phyloP scores from a whole-genome alignment of 2,329 filamentous ascomycete species.

The Calonectria pteridis region DNA sequence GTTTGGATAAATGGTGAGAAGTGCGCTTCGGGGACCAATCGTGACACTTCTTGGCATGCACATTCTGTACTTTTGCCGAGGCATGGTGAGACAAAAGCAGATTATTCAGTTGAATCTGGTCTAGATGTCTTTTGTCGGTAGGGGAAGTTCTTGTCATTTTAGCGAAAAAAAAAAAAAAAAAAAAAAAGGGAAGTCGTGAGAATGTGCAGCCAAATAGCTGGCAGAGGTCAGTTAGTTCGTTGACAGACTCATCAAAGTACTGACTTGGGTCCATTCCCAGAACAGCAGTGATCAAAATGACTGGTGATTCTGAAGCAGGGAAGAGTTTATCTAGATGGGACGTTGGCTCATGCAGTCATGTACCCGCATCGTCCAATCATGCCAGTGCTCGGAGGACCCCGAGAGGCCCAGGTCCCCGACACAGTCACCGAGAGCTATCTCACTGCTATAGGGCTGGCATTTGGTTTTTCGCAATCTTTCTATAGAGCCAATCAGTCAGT shows the following conservation, averaged over 20 bases:
- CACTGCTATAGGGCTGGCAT: not conserved
- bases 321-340: not conserved
- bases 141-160: not conserved
- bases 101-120: no score
- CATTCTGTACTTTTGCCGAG: not conserved
- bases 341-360: not conserved
- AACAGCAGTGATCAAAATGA: not conserved
- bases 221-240: no score
- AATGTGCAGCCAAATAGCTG: not conserved
- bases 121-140: no score
- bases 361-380: not conserved
- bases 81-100: not conserved
- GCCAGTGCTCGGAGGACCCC: not conserved
- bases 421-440: not conserved
- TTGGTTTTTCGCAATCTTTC: not conserved
- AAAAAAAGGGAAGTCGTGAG: no score
- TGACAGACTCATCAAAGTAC: not conserved
- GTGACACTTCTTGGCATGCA: not conserved
- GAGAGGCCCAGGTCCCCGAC: slow-evolving; percentile 1
- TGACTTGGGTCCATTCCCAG: no score
- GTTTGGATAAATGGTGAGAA: not conserved
- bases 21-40: not conserved
- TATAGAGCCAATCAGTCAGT: not conserved
- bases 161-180: not conserved
- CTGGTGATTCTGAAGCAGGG: not conserved